These are phyloP conservation scores for Cladosporium sp. DNA, from an alignment of 2,329 filamentous ascomycete species.

Conservation along the genomic window DNA sequence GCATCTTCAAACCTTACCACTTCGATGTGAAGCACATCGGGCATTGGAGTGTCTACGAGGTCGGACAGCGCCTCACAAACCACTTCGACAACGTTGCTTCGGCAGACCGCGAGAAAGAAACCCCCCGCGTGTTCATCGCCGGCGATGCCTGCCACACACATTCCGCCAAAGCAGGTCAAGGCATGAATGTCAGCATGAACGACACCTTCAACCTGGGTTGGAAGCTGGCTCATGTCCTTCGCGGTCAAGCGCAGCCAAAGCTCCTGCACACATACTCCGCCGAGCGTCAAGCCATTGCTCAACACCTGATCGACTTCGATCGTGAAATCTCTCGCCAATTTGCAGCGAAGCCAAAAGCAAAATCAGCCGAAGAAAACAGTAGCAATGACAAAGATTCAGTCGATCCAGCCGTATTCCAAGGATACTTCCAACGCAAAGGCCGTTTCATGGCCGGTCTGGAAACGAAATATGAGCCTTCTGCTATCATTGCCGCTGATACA, in stretches of 20 bases:
- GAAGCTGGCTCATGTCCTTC: constrained; percentile 56
- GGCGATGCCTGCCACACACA: constrained; percentile 63
- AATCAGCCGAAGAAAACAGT: background rate
- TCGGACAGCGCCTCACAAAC: constrained; percentile 57
- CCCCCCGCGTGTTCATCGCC: constrained; percentile 63
- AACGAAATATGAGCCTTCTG: constrained; percentile 31
- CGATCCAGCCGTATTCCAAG: constrained; percentile 37
- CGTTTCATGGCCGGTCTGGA: constrained; percentile 38
- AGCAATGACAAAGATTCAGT: constrained; percentile 31
- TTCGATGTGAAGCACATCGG: constrained; percentile 64
- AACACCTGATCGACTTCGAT: constrained; percentile 62
- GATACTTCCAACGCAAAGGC: constrained; percentile 34
- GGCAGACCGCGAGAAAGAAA: constrained; percentile 55
- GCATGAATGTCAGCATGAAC: constrained; percentile 73
- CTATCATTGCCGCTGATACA: constrained; percentile 27
- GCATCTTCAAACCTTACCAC: constrained; percentile 67
- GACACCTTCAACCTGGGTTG: constrained; percentile 62
- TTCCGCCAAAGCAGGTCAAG: constrained; percentile 65
- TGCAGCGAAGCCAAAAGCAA: constrained; percentile 39
- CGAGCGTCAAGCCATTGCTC: constrained; percentile 60
- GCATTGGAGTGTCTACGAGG: constrained; percentile 68
- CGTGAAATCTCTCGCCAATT: constrained; percentile 51
- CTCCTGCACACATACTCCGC: constrained; percentile 55
- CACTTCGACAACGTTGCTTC: constrained; percentile 64
- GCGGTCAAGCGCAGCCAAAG: constrained; percentile 27